Conservation (phyloP, 1,284 basidiomycete genomes). For the Marasmius sp. region DNA sequence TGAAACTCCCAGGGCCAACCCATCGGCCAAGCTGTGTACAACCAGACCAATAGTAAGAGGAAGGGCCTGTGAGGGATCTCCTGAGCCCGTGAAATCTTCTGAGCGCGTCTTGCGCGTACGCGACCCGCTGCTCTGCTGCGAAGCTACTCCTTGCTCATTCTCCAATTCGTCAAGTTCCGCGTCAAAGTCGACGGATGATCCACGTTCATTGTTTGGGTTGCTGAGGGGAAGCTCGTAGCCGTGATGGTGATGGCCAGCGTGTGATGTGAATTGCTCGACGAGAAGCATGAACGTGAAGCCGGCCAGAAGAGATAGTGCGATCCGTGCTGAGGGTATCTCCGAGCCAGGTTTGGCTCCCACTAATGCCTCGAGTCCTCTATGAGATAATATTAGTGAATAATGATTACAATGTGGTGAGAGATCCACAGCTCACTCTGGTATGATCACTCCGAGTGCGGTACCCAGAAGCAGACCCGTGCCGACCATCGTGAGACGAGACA, state of each 20-base stretch:
- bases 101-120: no score
- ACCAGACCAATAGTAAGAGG: slow-evolving; percentile 83
- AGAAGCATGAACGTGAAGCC: slow-evolving; percentile 88
- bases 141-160: slow-evolving; percentile 30
- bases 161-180: slow-evolving; percentile 56
- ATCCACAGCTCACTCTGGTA: slow-evolving; percentile 74
- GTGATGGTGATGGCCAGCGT: slow-evolving; percentile 19
- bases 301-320: slow-evolving; percentile 72
- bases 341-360: slow-evolving; percentile 29
- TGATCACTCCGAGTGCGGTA: slow-evolving; percentile 86
- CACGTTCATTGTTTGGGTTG: slow-evolving; percentile 19
- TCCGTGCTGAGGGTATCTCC: slow-evolving; percentile 48
- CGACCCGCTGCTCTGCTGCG: neutral
- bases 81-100: slow-evolving; percentile 8
- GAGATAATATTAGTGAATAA: slow-evolving; percentile 1
- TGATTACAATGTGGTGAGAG: neutral
- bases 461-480: slow-evolving; percentile 88
- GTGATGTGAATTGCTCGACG: slow-evolving; percentile 60
- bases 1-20: slow-evolving; percentile 85
- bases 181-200: slow-evolving; percentile 52
- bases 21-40: slow-evolving; percentile 87
- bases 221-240: slow-evolving; percentile 25
- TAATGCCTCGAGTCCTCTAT: slow-evolving; percentile 64
- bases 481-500: slow-evolving; percentile 56
- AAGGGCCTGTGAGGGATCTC: slow-evolving; percentile 42